Conservation (phyloP, 2,329 filamentous ascomycete genomes). For the Epichloe hybrida region DNA sequence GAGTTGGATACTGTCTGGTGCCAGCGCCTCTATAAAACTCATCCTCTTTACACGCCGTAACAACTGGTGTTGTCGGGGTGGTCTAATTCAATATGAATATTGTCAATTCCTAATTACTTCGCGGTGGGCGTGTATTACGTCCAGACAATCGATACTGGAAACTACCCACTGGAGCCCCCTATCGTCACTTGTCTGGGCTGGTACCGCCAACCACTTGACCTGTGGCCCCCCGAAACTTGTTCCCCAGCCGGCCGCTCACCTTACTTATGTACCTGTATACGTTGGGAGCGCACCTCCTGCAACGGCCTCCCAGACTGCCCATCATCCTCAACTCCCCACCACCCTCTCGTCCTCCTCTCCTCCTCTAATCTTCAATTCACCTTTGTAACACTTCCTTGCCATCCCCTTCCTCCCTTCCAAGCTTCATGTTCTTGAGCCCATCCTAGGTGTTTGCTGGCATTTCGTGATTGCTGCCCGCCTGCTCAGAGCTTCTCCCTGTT, state of each 20-base stretch:
- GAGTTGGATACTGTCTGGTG: too few species aligned
- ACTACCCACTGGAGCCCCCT: not conserved
- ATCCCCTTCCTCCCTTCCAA: not conserved
- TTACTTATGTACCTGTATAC: not conserved
- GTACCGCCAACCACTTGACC: not conserved
- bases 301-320: not conserved
- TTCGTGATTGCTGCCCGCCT: conserved; percentile 5
- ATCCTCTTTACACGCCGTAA: too few species aligned
- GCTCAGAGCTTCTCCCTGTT: not conserved
- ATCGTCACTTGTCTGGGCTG: too few species aligned
- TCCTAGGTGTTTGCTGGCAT: conserved; percentile 3
- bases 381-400: not conserved
- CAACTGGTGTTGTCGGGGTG: too few species aligned
- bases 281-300: conserved; percentile 2
- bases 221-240: not conserved
- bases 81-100: too few species aligned
- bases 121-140: too few species aligned
- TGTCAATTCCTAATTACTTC: too few species aligned
- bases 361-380: not conserved
- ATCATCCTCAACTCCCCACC: not conserved
- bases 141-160: not conserved
- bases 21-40: too few species aligned
- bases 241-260: not conserved
- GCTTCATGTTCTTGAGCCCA: conserved; percentile 3
- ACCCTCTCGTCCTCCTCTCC: not conserved